Base-by-base conservation (phyloP, 257 asterid species). In the Orobanche coerulescens region DNA sequence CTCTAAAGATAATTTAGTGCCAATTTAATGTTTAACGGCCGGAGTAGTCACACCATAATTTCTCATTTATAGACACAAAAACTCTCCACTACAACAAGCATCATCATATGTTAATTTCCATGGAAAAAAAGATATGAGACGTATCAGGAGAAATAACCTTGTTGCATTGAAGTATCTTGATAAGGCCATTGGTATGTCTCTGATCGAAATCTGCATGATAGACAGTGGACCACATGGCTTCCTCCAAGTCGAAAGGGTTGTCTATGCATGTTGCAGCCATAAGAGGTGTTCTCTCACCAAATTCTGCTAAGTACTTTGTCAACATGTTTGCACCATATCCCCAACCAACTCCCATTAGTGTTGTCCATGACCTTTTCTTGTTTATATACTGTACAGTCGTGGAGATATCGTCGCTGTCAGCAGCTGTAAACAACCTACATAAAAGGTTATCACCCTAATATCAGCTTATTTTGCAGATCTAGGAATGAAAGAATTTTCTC, bases 401-500 rank as follows among this genome's bases (percentile, higher is more conserved):
- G 80, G 84, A 86, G 76, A 88, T 65, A 84, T 93, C 98, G 80
- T 89, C 97, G 64, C 98, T 93, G 68, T 93, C 98, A 81, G 97
- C 97, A 74, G 98, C 98, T 70, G 98, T 78, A 86, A 93, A 93
- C 73, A 93, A 82, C 97, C 98, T 93, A 83, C 95, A 93, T 69
- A 79, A 75, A 81, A 76, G 75, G 76, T 82, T 79, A 81, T 60
- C 50, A 67, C 63, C 77, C 86, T 67, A 64, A 71, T 34, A 81
- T 90, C 80, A 81, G 86, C 78, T 77, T 75, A 66, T 63, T 72
- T 79, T 72, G 76, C 72, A 78, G 67, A 65, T 55, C 69, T 73
- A 65, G 64, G 67, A 67, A 64, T 57, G 60, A 66, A 69, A 62
- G 62, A 59, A 61, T 51, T 67, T 60, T 67, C 58, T 67, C 47